Evolutionary conservation across 2,329 filamentous ascomycete genomes (phyloP).

Genomic region (Neophaeococcomyces aloes): DNA sequence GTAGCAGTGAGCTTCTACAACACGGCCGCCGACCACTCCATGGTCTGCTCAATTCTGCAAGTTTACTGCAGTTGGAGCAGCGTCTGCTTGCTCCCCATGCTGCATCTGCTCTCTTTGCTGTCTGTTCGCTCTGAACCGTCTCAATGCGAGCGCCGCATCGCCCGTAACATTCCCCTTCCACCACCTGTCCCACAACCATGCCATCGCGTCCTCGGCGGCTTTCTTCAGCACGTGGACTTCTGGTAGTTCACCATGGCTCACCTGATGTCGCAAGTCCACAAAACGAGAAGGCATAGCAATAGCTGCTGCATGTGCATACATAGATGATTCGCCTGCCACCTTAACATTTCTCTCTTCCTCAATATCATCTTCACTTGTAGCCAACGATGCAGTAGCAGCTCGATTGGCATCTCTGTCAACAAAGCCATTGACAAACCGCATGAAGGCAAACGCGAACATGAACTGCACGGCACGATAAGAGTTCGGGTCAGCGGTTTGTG

Average conservation of each 20-base stretch:
- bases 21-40: too few relatives aligned
- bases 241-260: slow-evolving; percentile 70
- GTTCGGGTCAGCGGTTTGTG: slow-evolving; percentile 6
- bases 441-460: slow-evolving; percentile 22
- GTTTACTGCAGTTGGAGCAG: not conserved
- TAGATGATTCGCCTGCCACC: slow-evolving; percentile 17
- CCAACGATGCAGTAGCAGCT: slow-evolving; percentile 13
- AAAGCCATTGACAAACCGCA: slow-evolving; percentile 22
- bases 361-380: slow-evolving; percentile 3
- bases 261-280: slow-evolving; percentile 71
- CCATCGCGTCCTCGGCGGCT: slow-evolving; percentile 54
- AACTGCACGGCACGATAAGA: slow-evolving; percentile 19
- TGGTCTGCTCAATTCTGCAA: too few relatives aligned
- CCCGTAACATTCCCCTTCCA: slow-evolving; percentile 19
- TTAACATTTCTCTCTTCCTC: slow-evolving; percentile 7
- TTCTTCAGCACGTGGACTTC: slow-evolving; percentile 55
- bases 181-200: slow-evolving; percentile 59
- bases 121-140: slow-evolving; percentile 11
- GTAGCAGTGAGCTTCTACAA: too few relatives aligned
- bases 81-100: not conserved
- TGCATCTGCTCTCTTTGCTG: not conserved
- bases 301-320: slow-evolving; percentile 20
- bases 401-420: slow-evolving; percentile 21
- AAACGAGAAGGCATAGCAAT: slow-evolving; percentile 45
- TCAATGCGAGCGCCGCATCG: slow-evolving; percentile 11